Evolutionary conservation across 306 rosid species (phyloP).

Genomic region (Rosa lucieae): DNA sequence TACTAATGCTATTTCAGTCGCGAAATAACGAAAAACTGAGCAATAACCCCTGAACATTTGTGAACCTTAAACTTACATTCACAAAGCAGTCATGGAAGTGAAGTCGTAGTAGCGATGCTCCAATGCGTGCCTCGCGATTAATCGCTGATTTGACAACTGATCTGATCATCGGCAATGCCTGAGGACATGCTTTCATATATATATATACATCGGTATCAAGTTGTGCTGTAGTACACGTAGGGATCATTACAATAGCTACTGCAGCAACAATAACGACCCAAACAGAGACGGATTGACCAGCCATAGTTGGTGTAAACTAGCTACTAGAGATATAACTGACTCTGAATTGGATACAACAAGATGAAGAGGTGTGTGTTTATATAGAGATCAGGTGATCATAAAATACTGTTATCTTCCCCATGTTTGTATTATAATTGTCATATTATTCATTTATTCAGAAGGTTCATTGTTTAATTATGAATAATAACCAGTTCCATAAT

Average conservation of each 20-base stretch:
- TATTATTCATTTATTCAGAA: not conserved
- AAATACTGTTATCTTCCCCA: not conserved
- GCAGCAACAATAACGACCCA: not conserved
- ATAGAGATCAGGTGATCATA: not conserved
- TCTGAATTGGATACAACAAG: not conserved
- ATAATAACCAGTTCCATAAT: not conserved
- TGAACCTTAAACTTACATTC: too few relatives aligned
- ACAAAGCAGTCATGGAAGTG: too few relatives aligned
- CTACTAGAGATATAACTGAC: not conserved
- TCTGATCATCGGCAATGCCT: constrained; percentile 21
- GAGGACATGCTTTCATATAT: constrained; percentile 17
- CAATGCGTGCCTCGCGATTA: constrained; percentile 57
- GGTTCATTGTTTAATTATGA: not conserved
- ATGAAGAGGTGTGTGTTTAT: not conserved
- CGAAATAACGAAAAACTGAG: too few relatives aligned
- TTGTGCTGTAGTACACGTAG: constrained; percentile 16
- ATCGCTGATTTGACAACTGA: not conserved
- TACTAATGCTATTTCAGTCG: too few relatives aligned
- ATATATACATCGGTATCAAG: constrained; percentile 19
- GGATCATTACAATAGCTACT: not conserved
- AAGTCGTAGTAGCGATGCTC: not conserved
- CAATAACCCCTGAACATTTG: too few relatives aligned
- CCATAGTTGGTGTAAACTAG: not conserved
- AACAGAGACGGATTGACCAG: not conserved
- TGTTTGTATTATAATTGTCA: not conserved